Evolutionary conservation across 1,284 basidiomycete species (phyloP).

Genomic region (Rhodotorula sp.): DNA sequence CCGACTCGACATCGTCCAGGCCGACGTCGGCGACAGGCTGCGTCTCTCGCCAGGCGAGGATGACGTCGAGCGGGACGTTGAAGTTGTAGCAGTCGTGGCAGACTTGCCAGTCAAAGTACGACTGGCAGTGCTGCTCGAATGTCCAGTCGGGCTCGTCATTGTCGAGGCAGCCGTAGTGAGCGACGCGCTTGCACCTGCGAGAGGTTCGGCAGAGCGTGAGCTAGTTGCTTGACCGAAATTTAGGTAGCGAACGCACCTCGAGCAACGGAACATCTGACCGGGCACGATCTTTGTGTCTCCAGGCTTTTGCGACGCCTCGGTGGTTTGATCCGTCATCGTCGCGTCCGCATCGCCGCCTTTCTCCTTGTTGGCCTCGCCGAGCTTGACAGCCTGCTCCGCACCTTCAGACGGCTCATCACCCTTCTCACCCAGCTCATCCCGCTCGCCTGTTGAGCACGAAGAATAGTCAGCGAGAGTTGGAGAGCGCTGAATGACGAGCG

Average conservation of each 20-base stretch:
- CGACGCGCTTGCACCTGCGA: conserved; percentile 37
- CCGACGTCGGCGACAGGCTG: conserved; percentile 10
- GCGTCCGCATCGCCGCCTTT: neutral
- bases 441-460: neutral
- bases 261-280: conserved; percentile 34
- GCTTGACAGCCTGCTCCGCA: no score
- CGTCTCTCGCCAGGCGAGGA: conserved; percentile 69
- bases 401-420: no score
- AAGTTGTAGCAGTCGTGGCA: conserved; percentile 70
- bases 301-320: neutral
- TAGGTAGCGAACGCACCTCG: conserved; percentile 10
- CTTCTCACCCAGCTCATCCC: no score
- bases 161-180: conserved; percentile 42
- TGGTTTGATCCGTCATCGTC: neutral
- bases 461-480: neutral
- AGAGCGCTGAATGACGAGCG: no score
- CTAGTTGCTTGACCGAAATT: neutral
- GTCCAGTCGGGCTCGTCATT: conserved; percentile 25
- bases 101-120: conserved; percentile 58
- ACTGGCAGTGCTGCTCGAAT: conserved; percentile 12
- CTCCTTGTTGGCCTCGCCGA: no score
- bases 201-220: neutral
- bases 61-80: conserved; percentile 70
- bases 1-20: conserved; percentile 19
- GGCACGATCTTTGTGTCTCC: neutral